Evolutionary conservation across 805 yeast species (phyloP), one percentile per base, ranked within the genome.

Genomic region (Clavispora santaluciae): DNA sequence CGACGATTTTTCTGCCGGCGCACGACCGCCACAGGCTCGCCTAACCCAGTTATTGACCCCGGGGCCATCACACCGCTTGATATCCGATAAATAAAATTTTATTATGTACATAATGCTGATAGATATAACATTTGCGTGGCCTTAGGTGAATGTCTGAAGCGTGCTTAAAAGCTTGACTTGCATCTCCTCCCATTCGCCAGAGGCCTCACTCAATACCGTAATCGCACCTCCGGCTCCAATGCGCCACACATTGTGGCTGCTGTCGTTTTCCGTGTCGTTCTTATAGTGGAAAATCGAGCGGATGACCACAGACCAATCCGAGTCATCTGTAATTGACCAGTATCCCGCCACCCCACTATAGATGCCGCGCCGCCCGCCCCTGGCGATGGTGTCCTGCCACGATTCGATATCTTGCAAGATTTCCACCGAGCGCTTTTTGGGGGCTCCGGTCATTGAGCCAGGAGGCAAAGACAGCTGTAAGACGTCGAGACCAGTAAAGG

Each of bases 391-490:
- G 0, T 51, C 44, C 26, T 75, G 72, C 42, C 66, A 40, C 9
- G 61, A 50, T 52, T 84, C 93, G 5, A 84, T 59, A 0, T 59
- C 56, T 45, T 82, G 85, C 22, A 93, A 68, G 4, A 95, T 60
- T 59, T 91, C 93, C 5, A 93, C 95, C 0, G 96, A 87, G 44
- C 96, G 74, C 52, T 83, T 85, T 65, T 93, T 93, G 2, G 99
- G 99, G 0, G 99, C 99, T 3, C 99, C 99, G 0, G 99, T 93
- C 99, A 93, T 93, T 1, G 98, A 91, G 0, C 99, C 99, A 0
- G 99, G 96, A 3, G 99, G 99, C 25, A 95, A 66, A 0, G 96
- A 79, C 44, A 78, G 78, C 16, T 79, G 75, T 10, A 93, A 70
- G 2, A 91, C 67, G 57, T 93, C 98, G 18, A 90, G 66, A 0